Conservation (phyloP, 257 asterid species). For the Jasminum sambac region DNA sequence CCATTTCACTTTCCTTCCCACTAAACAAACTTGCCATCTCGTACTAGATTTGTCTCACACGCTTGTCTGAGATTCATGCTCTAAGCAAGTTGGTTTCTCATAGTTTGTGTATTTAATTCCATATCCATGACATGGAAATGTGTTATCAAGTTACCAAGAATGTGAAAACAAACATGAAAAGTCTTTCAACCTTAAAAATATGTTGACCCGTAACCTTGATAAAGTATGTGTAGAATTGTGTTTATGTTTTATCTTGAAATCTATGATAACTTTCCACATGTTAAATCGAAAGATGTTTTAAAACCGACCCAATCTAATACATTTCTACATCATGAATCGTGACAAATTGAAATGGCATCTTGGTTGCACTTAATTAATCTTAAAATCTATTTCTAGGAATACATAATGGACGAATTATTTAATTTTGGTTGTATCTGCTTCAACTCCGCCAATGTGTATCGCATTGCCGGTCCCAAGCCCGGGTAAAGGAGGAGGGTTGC, state of each 20-base stretch:
- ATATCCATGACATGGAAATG: slow-evolving; percentile 16
- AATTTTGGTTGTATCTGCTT: not conserved
- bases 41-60: slow-evolving; percentile 31
- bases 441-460: too few relatives aligned
- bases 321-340: not conserved
- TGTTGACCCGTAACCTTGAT: not conserved
- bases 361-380: too few relatives aligned
- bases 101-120: slow-evolving; percentile 15
- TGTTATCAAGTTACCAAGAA: slow-evolving; percentile 3
- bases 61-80: slow-evolving; percentile 28
- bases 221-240: not conserved
- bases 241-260: not conserved
- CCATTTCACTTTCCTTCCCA: not conserved
- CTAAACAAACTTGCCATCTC: slow-evolving; percentile 20
- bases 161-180: slow-evolving; percentile 18
- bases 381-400: too few relatives aligned
- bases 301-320: slow-evolving; percentile 14
- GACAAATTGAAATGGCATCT: not conserved
- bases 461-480: too few relatives aligned
- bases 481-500: not conserved
- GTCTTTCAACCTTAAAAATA: slow-evolving; percentile 21
- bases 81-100: slow-evolving; percentile 20
- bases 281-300: slow-evolving; percentile 1
- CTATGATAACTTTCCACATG: not conserved
- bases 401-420: not conserved